These are phyloP conservation scores for Phalaenopsis equestris DNA, from an alignment of 106 monocot species.

Conservation along the genomic window DNA sequence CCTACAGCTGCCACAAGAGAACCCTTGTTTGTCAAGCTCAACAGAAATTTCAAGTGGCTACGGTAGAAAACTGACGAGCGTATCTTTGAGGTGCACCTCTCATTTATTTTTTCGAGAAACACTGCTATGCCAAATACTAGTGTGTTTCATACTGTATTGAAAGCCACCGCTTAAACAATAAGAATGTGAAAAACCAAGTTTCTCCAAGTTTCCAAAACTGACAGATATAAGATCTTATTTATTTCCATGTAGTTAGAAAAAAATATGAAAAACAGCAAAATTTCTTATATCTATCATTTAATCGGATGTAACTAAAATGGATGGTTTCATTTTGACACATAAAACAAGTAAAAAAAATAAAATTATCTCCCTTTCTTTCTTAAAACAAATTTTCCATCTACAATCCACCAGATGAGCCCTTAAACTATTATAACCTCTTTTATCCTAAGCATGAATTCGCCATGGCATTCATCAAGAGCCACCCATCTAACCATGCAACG, in stretches of 20 bases:
- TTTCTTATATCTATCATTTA: not conserved
- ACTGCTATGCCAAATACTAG: not conserved
- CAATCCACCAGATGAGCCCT: not conserved
- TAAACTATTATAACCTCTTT: not conserved
- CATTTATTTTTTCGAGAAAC: not conserved
- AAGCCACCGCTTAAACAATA: not conserved
- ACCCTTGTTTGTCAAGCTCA: no score
- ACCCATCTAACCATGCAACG: no score
- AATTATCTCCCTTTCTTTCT: no score
- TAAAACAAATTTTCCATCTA: not conserved
- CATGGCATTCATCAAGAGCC: not conserved
- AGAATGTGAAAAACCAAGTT: not conserved
- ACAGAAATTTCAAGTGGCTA: not conserved
- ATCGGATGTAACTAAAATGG: not conserved
- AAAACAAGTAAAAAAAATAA: no score
- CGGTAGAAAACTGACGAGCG: not conserved
- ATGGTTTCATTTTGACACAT: no score
- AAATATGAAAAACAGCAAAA: not conserved
- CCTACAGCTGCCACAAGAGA: no score
- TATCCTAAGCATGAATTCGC: not conserved
- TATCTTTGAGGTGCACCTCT: not conserved
- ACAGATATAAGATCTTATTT: not conserved
- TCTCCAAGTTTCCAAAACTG: not conserved
- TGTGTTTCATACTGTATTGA: not conserved
- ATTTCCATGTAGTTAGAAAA: not conserved